Base-by-base conservation (phyloP, 257 asterid species). In the Solanum chmielewskii region DNA sequence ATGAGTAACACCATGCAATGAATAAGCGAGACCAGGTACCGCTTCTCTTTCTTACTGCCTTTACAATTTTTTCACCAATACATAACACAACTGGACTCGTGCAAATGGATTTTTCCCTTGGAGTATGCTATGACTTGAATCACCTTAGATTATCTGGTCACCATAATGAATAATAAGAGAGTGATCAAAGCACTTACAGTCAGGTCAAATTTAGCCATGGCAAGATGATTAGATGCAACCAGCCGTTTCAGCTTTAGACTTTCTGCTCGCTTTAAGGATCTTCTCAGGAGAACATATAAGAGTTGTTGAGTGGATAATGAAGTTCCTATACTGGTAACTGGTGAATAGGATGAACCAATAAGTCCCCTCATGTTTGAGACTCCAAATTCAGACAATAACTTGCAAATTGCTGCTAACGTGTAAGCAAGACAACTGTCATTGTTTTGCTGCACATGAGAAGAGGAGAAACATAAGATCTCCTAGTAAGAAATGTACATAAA, bases 341-440 rank as follows among this genome's bases (percentile, higher is more conserved):
- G 94, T 84, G 96, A 91, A 88, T 91, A 91, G 59, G 99, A 93
- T 27, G 99, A 93, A 78, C 97, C 98, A 87, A 95, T 89, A 87
- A 97, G 91, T 82, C 98, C 98, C 85, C 93, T 92, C 85, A 94
- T 90, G 88, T 91, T 93, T 89, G 98, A 92, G 88, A 94, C 89
- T 85, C 99, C 94, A 86, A 92, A 87, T 88, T 96, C 98, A 85
- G 98, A 95, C 89, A 95, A 91, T 88, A 95, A 94, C 88, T 93
- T 95, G 89, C 98, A 94, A 82, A 97, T 97, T 35, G 98, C 95
- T 4, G 96, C 92, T 87, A 97, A 90, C 16, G 99, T 97, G 90
- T 94, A 95, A 29, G 99, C 98, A 87, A 97, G 99, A 89, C 97
- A 95, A 66, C 94, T 89, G 86, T 97, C 99, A 92, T 97, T 98